Evolutionary conservation across 371 early-diverging fungal species (phyloP).

Genomic region (Saksenaea vasiformis): DNA sequence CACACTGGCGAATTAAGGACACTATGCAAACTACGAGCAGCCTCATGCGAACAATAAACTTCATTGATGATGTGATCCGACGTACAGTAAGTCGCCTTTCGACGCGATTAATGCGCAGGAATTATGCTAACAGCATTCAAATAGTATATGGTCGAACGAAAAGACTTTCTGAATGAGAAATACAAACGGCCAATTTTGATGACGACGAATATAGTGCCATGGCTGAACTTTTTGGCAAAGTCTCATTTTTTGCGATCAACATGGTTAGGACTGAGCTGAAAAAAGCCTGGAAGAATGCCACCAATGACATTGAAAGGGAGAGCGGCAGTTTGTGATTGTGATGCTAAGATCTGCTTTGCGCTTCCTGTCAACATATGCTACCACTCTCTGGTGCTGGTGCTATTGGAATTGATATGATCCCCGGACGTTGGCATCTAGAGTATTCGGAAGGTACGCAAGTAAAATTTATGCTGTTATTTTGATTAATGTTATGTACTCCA

Average conservation of each 20-base stretch:
- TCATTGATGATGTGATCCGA: too few relatives aligned
- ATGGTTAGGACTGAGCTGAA: neutral
- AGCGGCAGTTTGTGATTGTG: neutral
- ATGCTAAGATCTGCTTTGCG: neutral
- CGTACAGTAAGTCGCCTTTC: too few relatives aligned
- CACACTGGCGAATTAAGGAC: constrained; percentile 1
- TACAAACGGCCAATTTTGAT: too few relatives aligned
- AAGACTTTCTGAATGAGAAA: too few relatives aligned
- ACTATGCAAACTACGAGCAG: neutral
- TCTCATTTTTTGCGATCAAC: neutral
- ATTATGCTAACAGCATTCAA: too few relatives aligned
- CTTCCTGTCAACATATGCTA: neutral
- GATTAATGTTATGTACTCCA: neutral
- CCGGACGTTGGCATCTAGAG: neutral
- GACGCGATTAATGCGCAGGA: too few relatives aligned
- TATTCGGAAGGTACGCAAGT: neutral
- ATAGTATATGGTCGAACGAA: constrained; percentile 1
- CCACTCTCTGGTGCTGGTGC: too few relatives aligned
- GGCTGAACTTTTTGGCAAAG: neutral
- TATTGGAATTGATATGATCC: neutral
- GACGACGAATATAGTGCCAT: neutral
- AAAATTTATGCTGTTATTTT: neutral
- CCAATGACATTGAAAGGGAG: neutral
- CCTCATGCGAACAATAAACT: neutral
- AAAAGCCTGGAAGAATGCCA: neutral